Base-by-base conservation (phyloP, 2,329 filamentous ascomycete species). In the Colletotrichum simmondsii region DNA sequence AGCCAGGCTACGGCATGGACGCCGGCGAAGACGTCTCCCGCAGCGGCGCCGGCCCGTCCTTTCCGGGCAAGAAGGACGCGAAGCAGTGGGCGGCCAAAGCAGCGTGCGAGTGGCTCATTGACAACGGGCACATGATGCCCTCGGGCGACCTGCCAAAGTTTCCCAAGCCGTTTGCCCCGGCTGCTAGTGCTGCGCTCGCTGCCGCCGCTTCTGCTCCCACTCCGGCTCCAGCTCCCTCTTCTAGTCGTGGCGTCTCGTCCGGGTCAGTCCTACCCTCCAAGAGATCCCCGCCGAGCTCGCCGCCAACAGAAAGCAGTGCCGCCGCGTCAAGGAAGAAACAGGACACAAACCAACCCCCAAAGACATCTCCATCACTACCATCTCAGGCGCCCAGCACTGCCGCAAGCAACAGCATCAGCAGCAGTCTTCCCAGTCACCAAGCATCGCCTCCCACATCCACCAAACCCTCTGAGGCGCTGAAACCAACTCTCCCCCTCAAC, bases 21-120 rank as follows among this genome's bases (percentile, higher is more conserved):
- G 59, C 74, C 7, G 78, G 42, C 42, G 42, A n/a, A 49, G 42
- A 49, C 19, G 19, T 22, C 42, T 49, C 42, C 10, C 19, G 78
- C n/a, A 28, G 19, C 14, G 46, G 8, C 49, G 22, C 46, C 6
- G 68, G 61, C 35, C 71, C 71, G 8, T 60, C 70, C 54, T 73
- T 73, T 60, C 58, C n/a, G 46, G 56, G 67, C 22, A 73, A 73
- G 60, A 60, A 84, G 80, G 78, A 85, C 46, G 88, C 89, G 28
- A 90, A 88, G 78, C 82, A 85, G 73, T 89, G 86, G 74, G 88
- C 89, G 0, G 87, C 88, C 26, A 85, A 84, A 75, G 83, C 82
- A 14, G 87, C 87, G 28, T 75, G 86, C 26, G 78, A 82, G 8
- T 88, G 83, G 80, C 80, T 89, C 19, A 76, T 78, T 24, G 66